Percentiles rank a stretch among this genome's conserved stretches.
Conservation (phyloP, 305 asterid species). For the Fraxinus baroniana region DNA sequence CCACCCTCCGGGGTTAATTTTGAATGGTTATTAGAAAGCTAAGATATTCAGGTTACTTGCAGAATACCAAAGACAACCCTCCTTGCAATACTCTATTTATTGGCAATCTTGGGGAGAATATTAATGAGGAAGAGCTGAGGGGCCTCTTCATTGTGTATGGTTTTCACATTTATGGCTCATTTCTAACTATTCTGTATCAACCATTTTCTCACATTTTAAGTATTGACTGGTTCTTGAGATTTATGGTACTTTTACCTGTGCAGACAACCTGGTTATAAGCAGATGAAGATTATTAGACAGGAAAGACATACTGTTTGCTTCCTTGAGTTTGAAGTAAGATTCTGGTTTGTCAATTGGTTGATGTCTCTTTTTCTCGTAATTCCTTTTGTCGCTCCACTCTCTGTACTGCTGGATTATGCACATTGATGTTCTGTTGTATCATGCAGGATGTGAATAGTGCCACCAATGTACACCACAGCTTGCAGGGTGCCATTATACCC, state of each 20-base stretch:
- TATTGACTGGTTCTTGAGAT: neutral
- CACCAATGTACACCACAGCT: constrained; percentile 79
- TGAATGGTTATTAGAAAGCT: neutral
- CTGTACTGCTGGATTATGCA: constrained; percentile 1
- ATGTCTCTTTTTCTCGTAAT: neutral
- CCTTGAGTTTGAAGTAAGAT: constrained; percentile 91
- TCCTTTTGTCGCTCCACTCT: neutral
- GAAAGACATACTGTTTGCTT: constrained; percentile 98
- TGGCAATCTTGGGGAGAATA: constrained; percentile 95
- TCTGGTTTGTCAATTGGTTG: neutral
- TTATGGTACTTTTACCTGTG: constrained; percentile 16
- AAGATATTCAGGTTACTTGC: constrained; percentile 16
- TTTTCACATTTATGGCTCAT: constrained; percentile 8
- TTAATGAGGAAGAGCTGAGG: constrained; percentile 91
- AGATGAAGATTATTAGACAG: constrained; percentile 94
- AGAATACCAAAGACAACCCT: constrained; percentile 96
- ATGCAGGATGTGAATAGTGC: constrained; percentile 91
- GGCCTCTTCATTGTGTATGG: constrained; percentile 75
- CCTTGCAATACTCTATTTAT: constrained; percentile 97
- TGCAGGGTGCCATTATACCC: constrained; percentile 97
- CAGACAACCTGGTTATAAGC: constrained; percentile 98
- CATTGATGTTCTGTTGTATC: constrained; percentile 14
- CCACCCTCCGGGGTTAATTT: neutral
- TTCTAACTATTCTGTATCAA: constrained; percentile 4
- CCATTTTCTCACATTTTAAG: neutral